Conservation (phyloP, 2,329 filamentous ascomycete genomes). For the Dothistroma pini region DNA sequence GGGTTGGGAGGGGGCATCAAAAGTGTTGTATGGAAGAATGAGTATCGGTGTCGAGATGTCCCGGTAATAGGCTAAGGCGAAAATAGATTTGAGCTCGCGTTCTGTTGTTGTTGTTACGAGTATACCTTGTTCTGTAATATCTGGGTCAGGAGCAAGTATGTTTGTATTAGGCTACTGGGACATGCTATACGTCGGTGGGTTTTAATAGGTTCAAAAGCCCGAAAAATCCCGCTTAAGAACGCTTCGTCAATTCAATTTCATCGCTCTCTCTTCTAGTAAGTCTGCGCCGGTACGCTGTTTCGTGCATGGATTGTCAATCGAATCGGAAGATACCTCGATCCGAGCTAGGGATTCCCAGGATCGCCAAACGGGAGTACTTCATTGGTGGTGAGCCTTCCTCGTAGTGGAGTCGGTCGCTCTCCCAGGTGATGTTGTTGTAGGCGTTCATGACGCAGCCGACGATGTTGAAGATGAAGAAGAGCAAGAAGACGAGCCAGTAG, state of each 20-base stretch:
- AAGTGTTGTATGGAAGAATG: not conserved
- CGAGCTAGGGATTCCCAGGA: conserved; percentile 28
- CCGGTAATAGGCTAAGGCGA: too few relatives aligned
- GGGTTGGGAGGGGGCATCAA: not conserved
- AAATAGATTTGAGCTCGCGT: too few relatives aligned
- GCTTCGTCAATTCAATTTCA: conserved; percentile 2
- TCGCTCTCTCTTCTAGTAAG: not conserved
- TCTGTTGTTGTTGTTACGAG: too few relatives aligned
- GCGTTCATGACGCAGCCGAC: conserved; percentile 36
- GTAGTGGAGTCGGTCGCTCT: conserved; percentile 29
- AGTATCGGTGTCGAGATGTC: not conserved
- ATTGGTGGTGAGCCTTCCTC: conserved; percentile 31
- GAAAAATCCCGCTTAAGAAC: not conserved
- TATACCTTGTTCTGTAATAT: not conserved
- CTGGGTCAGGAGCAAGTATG: not conserved
- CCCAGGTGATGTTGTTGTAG: conserved; percentile 38
- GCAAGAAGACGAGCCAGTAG: conserved; percentile 36
- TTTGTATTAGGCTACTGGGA: not conserved
- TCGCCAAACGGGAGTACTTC: conserved; percentile 27
- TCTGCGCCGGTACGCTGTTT: conserved; percentile 4
- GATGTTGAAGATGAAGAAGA: conserved; percentile 36
- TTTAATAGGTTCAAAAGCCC: too few relatives aligned
- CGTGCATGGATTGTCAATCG: conserved; percentile 8
- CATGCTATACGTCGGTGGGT: too few relatives aligned
- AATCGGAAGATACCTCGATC: conserved; percentile 9